Evolutionary conservation across 768 basidiomycete genomes (phyloP).

Genomic region (Podaxis rugospora): DNA sequence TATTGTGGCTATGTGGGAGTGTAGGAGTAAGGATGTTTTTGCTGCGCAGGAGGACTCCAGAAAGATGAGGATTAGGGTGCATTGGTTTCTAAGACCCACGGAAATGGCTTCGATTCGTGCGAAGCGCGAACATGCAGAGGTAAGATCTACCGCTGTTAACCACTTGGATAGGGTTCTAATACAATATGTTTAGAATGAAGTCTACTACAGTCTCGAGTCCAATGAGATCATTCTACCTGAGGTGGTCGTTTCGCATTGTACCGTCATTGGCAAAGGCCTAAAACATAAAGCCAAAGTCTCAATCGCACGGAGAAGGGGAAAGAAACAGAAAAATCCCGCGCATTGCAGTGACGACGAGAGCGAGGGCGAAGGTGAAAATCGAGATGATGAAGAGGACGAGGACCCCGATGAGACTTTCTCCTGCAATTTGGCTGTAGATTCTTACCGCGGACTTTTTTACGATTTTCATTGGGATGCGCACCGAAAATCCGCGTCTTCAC

Average conservation of each 20-base stretch:
- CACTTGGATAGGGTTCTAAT: background rate
- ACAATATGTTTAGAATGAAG: constrained; percentile 59
- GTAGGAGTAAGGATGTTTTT: constrained; percentile 24
- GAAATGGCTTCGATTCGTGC: constrained; percentile 60
- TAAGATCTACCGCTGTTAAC: constrained; percentile 19
- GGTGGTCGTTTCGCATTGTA: constrained; percentile 48
- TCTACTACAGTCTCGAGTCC: constrained; percentile 59
- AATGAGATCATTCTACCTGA: constrained; percentile 46
- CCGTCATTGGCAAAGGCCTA: constrained; percentile 31
- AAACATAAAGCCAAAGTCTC: background rate
- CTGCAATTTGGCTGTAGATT: constrained; percentile 57
- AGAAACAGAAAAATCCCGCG: constrained; percentile 11
- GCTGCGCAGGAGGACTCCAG: constrained; percentile 25
- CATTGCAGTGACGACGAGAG: constrained; percentile 13
- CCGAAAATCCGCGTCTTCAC: constrained; percentile 27
- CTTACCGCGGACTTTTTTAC: constrained; percentile 58
- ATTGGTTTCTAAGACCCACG: constrained; percentile 71
- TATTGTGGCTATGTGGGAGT: constrained; percentile 68
- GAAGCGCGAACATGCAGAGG: constrained; percentile 56
- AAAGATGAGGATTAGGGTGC: constrained; percentile 56
- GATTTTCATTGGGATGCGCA: constrained; percentile 56
- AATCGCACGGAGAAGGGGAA: background rate
- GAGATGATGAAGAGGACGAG: constrained; percentile 14
- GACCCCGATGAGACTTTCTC: constrained; percentile 36
- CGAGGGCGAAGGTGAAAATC: constrained; percentile 17